Conservation (phyloP, 129 eudicot species). For the Tanacetum coccineum region DNA sequence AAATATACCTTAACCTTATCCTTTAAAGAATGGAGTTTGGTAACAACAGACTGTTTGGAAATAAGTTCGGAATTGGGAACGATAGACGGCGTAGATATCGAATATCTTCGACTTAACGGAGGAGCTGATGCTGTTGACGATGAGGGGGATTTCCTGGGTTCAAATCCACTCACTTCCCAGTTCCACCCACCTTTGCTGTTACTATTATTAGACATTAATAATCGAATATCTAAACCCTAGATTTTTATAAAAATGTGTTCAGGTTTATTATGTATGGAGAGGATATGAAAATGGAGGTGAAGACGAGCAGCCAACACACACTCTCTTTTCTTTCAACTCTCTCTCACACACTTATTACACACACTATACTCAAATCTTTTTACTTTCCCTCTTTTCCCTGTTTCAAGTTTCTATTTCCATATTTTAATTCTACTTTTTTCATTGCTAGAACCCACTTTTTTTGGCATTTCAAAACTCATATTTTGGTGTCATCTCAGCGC, state of each 20-base stretch:
- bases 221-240: slow-evolving; percentile 11
- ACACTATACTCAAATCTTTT: slow-evolving; percentile 34
- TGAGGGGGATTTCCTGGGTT: slow-evolving; percentile 59
- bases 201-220: slow-evolving; percentile 56
- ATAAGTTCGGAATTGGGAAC: slow-evolving; percentile 51
- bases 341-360: not conserved
- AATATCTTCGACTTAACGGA: slow-evolving; percentile 67
- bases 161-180: slow-evolving; percentile 97
- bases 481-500: no score
- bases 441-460: no score
- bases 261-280: no score
- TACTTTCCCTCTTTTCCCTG: slow-evolving; percentile 25
- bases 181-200: slow-evolving; percentile 46
- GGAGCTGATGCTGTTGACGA: slow-evolving; percentile 37
- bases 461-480: no score
- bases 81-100: slow-evolving; percentile 60
- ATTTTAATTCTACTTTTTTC: no score
- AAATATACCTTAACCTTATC: slow-evolving; percentile 73
- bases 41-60: slow-evolving; percentile 39
- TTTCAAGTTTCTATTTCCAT: not conserved
- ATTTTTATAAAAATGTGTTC: no score
- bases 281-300: no score
- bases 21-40: slow-evolving; percentile 59
- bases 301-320: slow-evolving; percentile 19
- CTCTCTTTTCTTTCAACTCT: not conserved